phyloP scores from a whole-genome alignment of 2,329 filamentous ascomycete genomes.

The Ophiostoma sp. region DNA sequence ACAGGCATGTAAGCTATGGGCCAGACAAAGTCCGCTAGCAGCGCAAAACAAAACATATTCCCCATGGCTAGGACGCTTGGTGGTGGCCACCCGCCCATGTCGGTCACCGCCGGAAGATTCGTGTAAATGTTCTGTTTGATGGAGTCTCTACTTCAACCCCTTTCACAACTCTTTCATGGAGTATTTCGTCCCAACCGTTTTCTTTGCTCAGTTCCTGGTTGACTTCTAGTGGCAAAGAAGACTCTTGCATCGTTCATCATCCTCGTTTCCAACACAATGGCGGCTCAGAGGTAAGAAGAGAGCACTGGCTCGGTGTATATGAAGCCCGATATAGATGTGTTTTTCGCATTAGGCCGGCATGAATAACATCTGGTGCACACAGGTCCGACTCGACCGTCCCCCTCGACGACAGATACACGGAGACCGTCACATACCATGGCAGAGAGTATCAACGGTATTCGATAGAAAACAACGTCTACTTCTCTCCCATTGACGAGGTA shows the following conservation, averaged over 20 bases:
- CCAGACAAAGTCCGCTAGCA: constrained; percentile 11
- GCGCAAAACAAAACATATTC: background rate
- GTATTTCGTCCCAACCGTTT: background rate
- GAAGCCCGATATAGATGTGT: background rate
- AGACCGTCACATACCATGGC: constrained; percentile 56
- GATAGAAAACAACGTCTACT: constrained; percentile 59
- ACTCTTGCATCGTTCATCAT: background rate
- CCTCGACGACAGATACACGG: constrained; percentile 54
- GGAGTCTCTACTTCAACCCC: background rate
- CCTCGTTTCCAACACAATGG: background rate
- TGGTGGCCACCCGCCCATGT: constrained; percentile 22
- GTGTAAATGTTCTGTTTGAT: constrained; percentile 4
- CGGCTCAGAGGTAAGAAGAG: background rate
- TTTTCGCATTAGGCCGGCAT: background rate
- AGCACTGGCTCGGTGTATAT: background rate
- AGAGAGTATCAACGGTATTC: constrained; percentile 64
- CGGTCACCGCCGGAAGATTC: constrained; percentile 18
- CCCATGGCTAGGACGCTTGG: constrained; percentile 20
- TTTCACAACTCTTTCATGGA: background rate
- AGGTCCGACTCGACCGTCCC: constrained; percentile 46
- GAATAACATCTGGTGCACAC: constrained; percentile 18
- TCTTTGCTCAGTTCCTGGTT: background rate
- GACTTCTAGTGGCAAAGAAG: background rate
- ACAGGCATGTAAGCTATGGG: background rate
- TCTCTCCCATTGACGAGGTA: constrained; percentile 68